Evolutionary conservation across 768 basidiomycete genomes (phyloP), one percentile per base, ranked within the genome.

Genomic region (Phaffia australis): DNA sequence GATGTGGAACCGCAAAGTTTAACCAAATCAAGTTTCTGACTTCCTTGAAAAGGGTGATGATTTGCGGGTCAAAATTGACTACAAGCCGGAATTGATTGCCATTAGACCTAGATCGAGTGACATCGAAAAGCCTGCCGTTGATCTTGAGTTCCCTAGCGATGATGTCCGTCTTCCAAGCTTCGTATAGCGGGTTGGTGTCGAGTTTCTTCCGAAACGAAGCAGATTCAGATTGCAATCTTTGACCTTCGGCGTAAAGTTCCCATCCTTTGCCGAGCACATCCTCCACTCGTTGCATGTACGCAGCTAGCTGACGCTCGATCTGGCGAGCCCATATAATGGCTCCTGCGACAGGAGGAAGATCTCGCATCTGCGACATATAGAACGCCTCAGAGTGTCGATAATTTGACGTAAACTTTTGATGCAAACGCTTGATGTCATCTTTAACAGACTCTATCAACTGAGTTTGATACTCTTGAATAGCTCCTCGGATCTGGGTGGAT

Each of bases 261-360:
- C 95, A 99, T 8, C 91, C 94, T 76, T 91, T 94, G 6, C 94
- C 80, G 9, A 99, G 84, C 2, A 99, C 95, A 75, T 98, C 94
- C 74, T 98, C 95, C 60, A 98, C 94, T 19, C 94, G 87, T 76
- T 93, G 94, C 94, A 99, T 99, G 79, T 98, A 97, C 0, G 90
- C 86, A 66, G 87, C 81, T 2, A 99, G 84, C 74, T 99, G 95
- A 3, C 92, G 85, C 73, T 97, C 94, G 69, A 99, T 99, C 79
- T 98, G 95, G n/a, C 87, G 83, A 0, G 95, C 94, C 95, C 95
- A 99, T 72, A 94, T 90, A 76, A 98, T 95, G 21, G 95, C 89
- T 30, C 92, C 90, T 0, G 95, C 89, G 63, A 99, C 95, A n/a
- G 93, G 91, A 1, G 94, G 94, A 14, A 98, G 81, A 75, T 99